phyloP scores from a whole-genome alignment of 768 basidiomycete genomes.

The Podaxis sp. region DNA sequence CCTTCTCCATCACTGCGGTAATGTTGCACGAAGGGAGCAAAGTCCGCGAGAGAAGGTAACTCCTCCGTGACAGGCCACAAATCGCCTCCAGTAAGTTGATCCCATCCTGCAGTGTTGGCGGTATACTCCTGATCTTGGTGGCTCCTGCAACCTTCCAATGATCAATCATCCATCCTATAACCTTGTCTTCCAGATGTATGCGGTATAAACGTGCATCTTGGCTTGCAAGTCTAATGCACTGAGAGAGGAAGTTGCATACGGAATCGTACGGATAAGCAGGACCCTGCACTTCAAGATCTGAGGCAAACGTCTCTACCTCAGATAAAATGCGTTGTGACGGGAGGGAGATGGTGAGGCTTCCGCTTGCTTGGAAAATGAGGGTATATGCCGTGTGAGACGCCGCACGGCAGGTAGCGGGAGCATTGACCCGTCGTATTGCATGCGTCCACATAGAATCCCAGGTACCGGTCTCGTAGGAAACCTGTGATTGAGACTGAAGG shows the following conservation, averaged over 20 bases:
- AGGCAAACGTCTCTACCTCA: slow-evolving; percentile 78
- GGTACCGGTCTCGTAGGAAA: slow-evolving; percentile 29
- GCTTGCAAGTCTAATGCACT: slow-evolving; percentile 67
- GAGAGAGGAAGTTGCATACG: slow-evolving; percentile 79
- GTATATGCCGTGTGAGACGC: slow-evolving; percentile 71
- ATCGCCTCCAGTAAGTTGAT: slow-evolving; percentile 63
- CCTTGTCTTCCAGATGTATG: slow-evolving; percentile 85
- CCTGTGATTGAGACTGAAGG: slow-evolving; percentile 12
- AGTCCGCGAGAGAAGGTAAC: slow-evolving; percentile 45
- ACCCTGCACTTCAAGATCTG: slow-evolving; percentile 89
- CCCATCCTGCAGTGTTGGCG: slow-evolving; percentile 59
- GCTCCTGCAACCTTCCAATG: slow-evolving; percentile 52
- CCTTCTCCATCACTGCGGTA: slow-evolving; percentile 58
- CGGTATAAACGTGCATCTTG: slow-evolving; percentile 84
- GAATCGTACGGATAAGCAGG: slow-evolving; percentile 86
- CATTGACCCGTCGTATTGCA: slow-evolving; percentile 70
- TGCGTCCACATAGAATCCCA: slow-evolving; percentile 88
- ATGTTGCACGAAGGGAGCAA: slow-evolving; percentile 70
- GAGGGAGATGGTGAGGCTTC: slow-evolving; percentile 27
- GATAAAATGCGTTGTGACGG: slow-evolving; percentile 56
- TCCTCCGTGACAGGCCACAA: slow-evolving; percentile 52
- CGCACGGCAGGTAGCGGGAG: slow-evolving; percentile 70
- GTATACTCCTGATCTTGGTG: slow-evolving; percentile 35
- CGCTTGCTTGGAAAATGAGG: slow-evolving; percentile 33
- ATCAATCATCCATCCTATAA: slow-evolving; percentile 77